Evolutionary conservation across 352 stramenopile genomes (phyloP), one percentile per base, ranked within the genome.

Genomic region (Globisporangium viniferum): DNA sequence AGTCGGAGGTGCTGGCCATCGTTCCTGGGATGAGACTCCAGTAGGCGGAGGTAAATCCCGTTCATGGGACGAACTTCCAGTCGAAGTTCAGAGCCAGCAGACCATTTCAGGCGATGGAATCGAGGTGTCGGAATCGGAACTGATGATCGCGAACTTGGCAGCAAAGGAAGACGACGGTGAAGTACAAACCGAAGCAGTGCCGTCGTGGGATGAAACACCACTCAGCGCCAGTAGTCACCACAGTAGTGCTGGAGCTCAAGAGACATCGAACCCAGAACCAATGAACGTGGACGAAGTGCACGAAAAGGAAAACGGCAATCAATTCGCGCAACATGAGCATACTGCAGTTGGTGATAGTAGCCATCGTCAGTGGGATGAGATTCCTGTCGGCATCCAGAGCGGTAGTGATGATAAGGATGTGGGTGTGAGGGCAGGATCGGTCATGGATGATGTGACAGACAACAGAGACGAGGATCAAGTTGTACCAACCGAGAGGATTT

Each of bases 181-280:
- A 56, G 49, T 20, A 22, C n/a, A 31, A 56, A 18, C n/a, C 49
- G n/a, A 56, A 22, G 29, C 49, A 27, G 49, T 29, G 22, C 8
- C 10, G 10, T 41, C 56, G 14, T 70, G 64, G 64, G 44, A 70
- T 27, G 64, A 70, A 22, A 48, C 46, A 20, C 46, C 64, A 41
- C 29, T 59, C 4, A 59, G 64, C 12, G 20, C n/a, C n/a, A 48
- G 59, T 24, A 35, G 27, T 3, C 24, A 27, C 46, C 12, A 48
- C 9, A 41, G 31, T n/a, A 56, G 53, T 29, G 39, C 33, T 59
- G 7, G 7, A 44, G 54, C 8, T n/a, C 27, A 59, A 24, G 54
- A 10, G 12, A 22, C 10, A 8, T 41, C 27, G 14, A 9, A 20
- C 18, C 54, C 29, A 31, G 29, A 59, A 22, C 27, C 54, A 59